Conservation (phyloP, 805 yeast genomes). For the Metahyphopichia silvanorum region DNA sequence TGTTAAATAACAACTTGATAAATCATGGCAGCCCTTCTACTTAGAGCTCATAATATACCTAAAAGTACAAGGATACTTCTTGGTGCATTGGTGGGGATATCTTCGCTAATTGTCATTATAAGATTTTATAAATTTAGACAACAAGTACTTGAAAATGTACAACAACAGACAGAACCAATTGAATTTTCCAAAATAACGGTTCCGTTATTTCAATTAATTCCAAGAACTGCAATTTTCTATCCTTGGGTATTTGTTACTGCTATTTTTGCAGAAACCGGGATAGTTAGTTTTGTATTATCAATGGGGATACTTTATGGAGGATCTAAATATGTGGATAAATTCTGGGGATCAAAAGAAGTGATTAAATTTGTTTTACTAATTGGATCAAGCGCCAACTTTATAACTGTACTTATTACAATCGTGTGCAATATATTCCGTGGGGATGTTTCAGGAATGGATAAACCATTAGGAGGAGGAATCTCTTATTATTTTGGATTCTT, state of each 20-base stretch:
- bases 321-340: slow-evolving; percentile 46
- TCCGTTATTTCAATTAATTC: slow-evolving; percentile 64
- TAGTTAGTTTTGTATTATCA: slow-evolving; percentile 44
- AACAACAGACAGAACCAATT: slow-evolving; percentile 7
- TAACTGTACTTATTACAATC: slow-evolving; percentile 44
- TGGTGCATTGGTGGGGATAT: slow-evolving; percentile 33
- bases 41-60: slow-evolving; percentile 29
- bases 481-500: slow-evolving; percentile 51
- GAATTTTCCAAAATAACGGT: slow-evolving; percentile 42
- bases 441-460: slow-evolving; percentile 34
- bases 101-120: slow-evolving; percentile 39
- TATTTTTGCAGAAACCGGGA: slow-evolving; percentile 58
- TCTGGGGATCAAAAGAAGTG: slow-evolving; percentile 52
- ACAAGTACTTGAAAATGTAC: slow-evolving; percentile 8
- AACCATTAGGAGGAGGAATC: slow-evolving; percentile 52
- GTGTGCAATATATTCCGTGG: slow-evolving; percentile 31
- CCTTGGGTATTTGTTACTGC: slow-evolving; percentile 68
- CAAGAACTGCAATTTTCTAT: slow-evolving; percentile 48
- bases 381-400: slow-evolving; percentile 54
- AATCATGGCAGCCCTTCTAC: slow-evolving; percentile 4
- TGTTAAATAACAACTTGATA: too few relatives aligned
- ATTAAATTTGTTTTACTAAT: slow-evolving; percentile 49
- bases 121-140: slow-evolving; percentile 32
- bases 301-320: slow-evolving; percentile 34
- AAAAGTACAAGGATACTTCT: slow-evolving; percentile 47